Evolutionary conservation across 176 grass and related monocot genomes (phyloP).

Genomic region (Neostapfia colusana): DNA sequence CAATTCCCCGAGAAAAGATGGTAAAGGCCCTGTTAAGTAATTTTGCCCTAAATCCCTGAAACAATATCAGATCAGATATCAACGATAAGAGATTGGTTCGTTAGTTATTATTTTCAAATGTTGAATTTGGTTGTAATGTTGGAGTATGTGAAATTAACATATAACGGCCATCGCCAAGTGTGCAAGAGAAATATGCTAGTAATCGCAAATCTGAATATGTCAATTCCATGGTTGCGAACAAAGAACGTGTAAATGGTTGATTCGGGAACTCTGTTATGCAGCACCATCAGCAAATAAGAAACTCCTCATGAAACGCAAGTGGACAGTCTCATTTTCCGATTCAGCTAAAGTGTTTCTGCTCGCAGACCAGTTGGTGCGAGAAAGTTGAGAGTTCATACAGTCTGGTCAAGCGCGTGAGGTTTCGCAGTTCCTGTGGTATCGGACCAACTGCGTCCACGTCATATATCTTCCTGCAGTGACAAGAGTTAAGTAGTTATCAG

Average conservation of each 20-base stretch:
- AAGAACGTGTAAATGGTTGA: too few species aligned
- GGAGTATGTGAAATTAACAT: too few species aligned
- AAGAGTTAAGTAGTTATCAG: background rate
- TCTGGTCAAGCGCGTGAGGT: constrained; percentile 55
- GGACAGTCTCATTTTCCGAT: too few species aligned
- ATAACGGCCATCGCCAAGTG: too few species aligned
- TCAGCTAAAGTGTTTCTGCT: too few species aligned
- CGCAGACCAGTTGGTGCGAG: background rate
- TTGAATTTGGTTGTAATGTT: too few species aligned
- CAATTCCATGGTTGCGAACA: too few species aligned
- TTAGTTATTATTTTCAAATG: background rate
- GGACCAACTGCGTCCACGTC: constrained; percentile 36
- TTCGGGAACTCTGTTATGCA: too few species aligned
- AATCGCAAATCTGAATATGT: too few species aligned
- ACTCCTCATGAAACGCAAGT: too few species aligned
- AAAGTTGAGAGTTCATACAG: constrained; percentile 48
- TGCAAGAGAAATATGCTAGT: too few species aligned
- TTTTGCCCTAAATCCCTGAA: constrained; percentile 65
- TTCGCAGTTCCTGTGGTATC: constrained; percentile 61
- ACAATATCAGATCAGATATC: constrained; percentile 18
- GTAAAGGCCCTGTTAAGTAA: constrained; percentile 71
- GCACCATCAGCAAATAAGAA: too few species aligned
- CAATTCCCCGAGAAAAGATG: constrained; percentile 66
- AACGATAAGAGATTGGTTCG: background rate
- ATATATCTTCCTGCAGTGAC: constrained; percentile 51